These are phyloP conservation scores for Phytophthora hibernalis DNA, from an alignment of 352 stramenopile genomes.

Conservation along the genomic window DNA sequence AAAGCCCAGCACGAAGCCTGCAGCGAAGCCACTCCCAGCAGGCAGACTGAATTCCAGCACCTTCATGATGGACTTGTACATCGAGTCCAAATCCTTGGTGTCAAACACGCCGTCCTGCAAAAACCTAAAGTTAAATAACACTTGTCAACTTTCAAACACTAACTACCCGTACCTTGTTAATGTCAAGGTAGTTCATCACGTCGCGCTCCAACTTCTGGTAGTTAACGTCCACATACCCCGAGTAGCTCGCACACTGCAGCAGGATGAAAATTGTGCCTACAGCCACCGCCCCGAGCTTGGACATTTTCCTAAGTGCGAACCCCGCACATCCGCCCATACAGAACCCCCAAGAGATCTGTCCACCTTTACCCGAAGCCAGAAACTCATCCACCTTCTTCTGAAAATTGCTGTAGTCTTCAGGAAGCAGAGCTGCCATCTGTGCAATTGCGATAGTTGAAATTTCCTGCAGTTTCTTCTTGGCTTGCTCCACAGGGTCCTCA, in stretches of 20 bases:
- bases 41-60: conserved; percentile 83
- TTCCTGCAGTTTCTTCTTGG: conserved; percentile 68
- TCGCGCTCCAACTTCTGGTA: conserved; percentile 92
- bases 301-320: conserved; percentile 92
- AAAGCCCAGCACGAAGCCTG: conserved; percentile 82
- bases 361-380: conserved; percentile 65
- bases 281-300: conserved; percentile 87
- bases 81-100: conserved; percentile 76
- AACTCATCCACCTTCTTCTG: conserved; percentile 70
- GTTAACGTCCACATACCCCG: conserved; percentile 92
- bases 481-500: conserved; percentile 59
- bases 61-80: conserved; percentile 82
- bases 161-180: conserved; percentile 69
- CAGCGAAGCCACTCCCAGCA: conserved; percentile 75
- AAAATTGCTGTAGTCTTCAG: conserved; percentile 50
- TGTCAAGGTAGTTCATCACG: conserved; percentile 71
- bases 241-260: conserved; percentile 90
- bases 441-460: conserved; percentile 47
- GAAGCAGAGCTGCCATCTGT: conserved; percentile 46
- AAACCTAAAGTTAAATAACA: not conserved
- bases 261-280: conserved; percentile 88
- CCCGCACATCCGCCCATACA: conserved; percentile 92
- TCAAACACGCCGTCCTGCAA: conserved; percentile 77
- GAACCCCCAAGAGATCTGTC: conserved; percentile 91
- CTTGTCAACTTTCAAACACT: conserved; percentile 1